Base-by-base conservation (phyloP, 257 asterid genomes). In the Nicotiana knightiana region DNA sequence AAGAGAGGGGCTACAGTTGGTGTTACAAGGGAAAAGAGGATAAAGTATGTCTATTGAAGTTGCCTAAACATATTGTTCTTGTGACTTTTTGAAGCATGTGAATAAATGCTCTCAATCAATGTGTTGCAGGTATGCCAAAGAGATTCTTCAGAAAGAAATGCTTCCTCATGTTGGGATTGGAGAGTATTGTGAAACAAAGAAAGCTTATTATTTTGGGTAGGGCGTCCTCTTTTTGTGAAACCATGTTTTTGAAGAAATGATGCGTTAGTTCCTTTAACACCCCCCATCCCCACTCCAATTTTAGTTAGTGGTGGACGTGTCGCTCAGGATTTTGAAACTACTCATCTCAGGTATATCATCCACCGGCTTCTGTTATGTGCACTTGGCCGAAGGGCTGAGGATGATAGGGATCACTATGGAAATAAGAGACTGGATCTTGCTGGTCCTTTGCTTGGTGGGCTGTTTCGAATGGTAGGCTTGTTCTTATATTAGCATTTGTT, bases 1-100 rank as follows among this genome's bases (percentile, higher is more conserved):
- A 96, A 96, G 83, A 89, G 99, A 96, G 99, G 98, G 84, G 91
- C 98, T 58, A 94, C 98, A 67, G 97, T 96, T 83, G 99, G 99
- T 84, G 99, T 96, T 81, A 91, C 99, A 62, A 89, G 80, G 88
- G 99, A 96, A 88, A 96, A 92, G 89, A 96, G 98, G 88, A 96
- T 96, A 77, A 96, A 94, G 98, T 94, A 86, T 78, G 97, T 84
- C 61, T 76, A 82, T 37, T 75, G 46, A 51, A 51, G 80, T 28
- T 75, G 17, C 62, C 9, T 26, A 75, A 51, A 28, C 43, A 48
- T 75, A 24, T 8, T 75, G 8, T 13, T 75, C 63, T 16, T 48
- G 9, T 51, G 46, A 75, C 46, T 28, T 75, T 26, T 51, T 68
- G 85, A 18, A 48, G 54, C 4, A 81, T n/a, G 30, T 55, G 33